Percentiles rank a stretch among this genome's conserved stretches.
These are phyloP conservation scores for Gossypium trilobum DNA, from an alignment of 441 rosid species.

Conservation along the genomic window DNA sequence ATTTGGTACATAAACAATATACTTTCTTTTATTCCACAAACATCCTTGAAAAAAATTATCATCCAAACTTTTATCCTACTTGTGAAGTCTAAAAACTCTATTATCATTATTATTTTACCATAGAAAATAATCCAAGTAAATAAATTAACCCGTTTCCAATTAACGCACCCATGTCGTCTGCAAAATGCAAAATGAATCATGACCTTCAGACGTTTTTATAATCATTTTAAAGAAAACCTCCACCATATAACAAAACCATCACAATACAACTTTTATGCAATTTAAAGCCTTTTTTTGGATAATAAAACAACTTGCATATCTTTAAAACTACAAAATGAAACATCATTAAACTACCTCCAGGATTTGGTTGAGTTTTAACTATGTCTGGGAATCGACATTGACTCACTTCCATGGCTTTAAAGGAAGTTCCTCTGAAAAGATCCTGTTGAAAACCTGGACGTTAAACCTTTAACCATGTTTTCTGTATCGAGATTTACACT, in stretches of 20 bases:
- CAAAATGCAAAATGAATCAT: not conserved
- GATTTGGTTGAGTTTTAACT: not conserved
- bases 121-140: too few relatives aligned
- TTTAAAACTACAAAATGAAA: not conserved
- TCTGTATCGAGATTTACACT: slow-evolving; percentile 57
- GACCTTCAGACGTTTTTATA: not conserved
- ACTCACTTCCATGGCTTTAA: slow-evolving; percentile 21
- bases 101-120: too few relatives aligned
- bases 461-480: slow-evolving; percentile 56
- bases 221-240: not conserved
- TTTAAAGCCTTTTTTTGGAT: not conserved
- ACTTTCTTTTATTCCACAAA: too few relatives aligned
- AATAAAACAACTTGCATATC: not conserved
- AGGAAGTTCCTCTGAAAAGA: slow-evolving; percentile 84
- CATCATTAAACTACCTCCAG: not conserved
- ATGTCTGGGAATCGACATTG: not conserved
- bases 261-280: too few relatives aligned
- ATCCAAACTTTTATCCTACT: too few relatives aligned
- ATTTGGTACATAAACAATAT: too few relatives aligned
- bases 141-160: too few relatives aligned
- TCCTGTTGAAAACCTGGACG: slow-evolving; percentile 71
- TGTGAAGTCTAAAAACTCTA: too few relatives aligned
- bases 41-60: too few relatives aligned
- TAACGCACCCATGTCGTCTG: too few relatives aligned
- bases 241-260: too few relatives aligned